Conservation (phyloP, 1,284 basidiomycete species). For the Heterobasidion annosum region DNA sequence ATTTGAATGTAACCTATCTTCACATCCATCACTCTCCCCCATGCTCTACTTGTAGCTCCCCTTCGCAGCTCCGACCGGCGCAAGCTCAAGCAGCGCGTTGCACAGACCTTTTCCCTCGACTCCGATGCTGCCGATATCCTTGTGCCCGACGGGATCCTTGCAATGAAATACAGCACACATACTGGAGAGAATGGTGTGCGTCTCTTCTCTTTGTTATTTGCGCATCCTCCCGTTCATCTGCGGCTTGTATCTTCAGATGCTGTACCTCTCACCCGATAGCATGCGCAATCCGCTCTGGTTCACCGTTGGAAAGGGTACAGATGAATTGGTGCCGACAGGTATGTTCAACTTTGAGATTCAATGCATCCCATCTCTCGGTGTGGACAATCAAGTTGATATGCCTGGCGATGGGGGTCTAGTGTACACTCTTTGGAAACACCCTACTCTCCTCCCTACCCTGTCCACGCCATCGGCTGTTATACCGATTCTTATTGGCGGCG, state of each 20-base stretch:
- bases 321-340: slow-evolving; percentile 66
- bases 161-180: slow-evolving; percentile 58
- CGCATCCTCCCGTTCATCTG: neutral
- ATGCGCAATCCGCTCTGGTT: slow-evolving; percentile 70
- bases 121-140: slow-evolving; percentile 50
- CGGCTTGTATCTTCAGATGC: slow-evolving; percentile 28
- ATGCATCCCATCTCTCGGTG: neutral
- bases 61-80: slow-evolving; percentile 61
- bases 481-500: slow-evolving; percentile 57
- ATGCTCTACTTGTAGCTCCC: slow-evolving; percentile 32
- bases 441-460: slow-evolving; percentile 52
- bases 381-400: neutral
- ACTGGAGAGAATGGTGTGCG: slow-evolving; percentile 55
- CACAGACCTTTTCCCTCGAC: slow-evolving; percentile 35
- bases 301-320: slow-evolving; percentile 56
- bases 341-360: neutral
- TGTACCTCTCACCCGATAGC: slow-evolving; percentile 59
- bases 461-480: slow-evolving; percentile 59
- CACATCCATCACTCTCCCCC: neutral
- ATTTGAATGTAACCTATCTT: neutral
- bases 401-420: slow-evolving; percentile 21
- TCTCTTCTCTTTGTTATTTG: slow-evolving; percentile 1
- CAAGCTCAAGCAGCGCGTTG: slow-evolving; percentile 54
- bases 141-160: slow-evolving; percentile 62
- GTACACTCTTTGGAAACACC: slow-evolving; percentile 70